Conservation (phyloP, 2,329 filamentous ascomycete genomes). For the Ustulina deusta region DNA sequence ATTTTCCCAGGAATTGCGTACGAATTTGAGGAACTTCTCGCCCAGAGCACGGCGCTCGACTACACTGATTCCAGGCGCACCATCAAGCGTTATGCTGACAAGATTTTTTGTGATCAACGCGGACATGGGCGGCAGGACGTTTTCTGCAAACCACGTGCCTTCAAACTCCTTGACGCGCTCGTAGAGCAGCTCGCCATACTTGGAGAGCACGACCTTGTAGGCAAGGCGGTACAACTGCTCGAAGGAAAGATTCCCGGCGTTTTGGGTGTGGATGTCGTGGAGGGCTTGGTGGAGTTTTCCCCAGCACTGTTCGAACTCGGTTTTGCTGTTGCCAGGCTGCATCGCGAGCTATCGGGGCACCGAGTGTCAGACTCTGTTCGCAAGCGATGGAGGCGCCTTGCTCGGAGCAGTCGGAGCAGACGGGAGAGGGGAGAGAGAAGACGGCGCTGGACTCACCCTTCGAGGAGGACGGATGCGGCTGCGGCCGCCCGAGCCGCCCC, state of each 20-base stretch:
- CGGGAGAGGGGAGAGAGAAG: slow-evolving; percentile 3
- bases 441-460: slow-evolving; percentile 44
- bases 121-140: slow-evolving; percentile 78
- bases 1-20: slow-evolving; percentile 86
- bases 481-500: slow-evolving; percentile 49
- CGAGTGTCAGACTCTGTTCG: slow-evolving; percentile 32
- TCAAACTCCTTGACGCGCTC: slow-evolving; percentile 84
- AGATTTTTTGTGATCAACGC: slow-evolving; percentile 78
- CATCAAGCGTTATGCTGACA: slow-evolving; percentile 69
- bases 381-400: background rate
- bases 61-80: slow-evolving; percentile 69
- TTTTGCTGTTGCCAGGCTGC: slow-evolving; percentile 65
- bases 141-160: slow-evolving; percentile 78
- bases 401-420: background rate
- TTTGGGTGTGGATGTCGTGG: slow-evolving; percentile 89
- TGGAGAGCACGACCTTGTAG: slow-evolving; percentile 93
- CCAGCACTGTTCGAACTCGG: slow-evolving; percentile 92
- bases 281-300: slow-evolving; percentile 79
- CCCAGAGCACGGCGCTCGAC: slow-evolving; percentile 84
- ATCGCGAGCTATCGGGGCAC: slow-evolving; percentile 45
- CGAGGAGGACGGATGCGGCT: slow-evolving; percentile 51
- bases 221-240: slow-evolving; percentile 94
- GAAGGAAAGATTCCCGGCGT: slow-evolving; percentile 90
- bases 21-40: slow-evolving; percentile 81
- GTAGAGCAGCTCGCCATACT: slow-evolving; percentile 86